Evolutionary conservation across 176 grass and related monocot genomes (phyloP).

Genomic region (Phyllostachys edulis): DNA sequence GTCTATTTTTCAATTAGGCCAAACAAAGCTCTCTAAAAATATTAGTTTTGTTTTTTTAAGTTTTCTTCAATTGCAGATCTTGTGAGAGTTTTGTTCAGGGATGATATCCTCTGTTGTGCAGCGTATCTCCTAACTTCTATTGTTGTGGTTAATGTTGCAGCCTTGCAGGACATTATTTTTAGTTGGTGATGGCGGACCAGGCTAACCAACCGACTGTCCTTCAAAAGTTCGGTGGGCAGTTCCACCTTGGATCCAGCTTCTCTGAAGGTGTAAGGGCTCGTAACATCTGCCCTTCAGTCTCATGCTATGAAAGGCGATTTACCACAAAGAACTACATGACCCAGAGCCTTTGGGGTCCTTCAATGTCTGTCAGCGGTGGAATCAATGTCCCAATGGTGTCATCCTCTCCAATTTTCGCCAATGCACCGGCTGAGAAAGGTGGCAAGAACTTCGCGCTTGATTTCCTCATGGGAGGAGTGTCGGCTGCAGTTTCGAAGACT

Average conservation of each 20-base stretch:
- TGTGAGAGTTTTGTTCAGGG: neutral
- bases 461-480: constrained; percentile 95
- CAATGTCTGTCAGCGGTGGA: constrained; percentile 39
- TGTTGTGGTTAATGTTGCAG: constrained; percentile 18
- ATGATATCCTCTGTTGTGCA: neutral
- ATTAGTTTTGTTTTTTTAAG: neutral
- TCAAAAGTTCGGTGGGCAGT: constrained; percentile 64
- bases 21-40: neutral
- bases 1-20: neutral
- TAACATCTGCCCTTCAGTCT: constrained; percentile 46
- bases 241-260: constrained; percentile 65
- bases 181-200: constrained; percentile 66
- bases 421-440: constrained; percentile 74
- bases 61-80: neutral
- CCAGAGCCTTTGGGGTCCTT: constrained; percentile 31
- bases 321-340: constrained; percentile 47
- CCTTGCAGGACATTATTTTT: constrained; percentile 36
- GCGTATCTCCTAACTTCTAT: neutral
- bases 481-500: constrained; percentile 92
- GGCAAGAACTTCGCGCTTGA: constrained; percentile 62
- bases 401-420: constrained; percentile 58
- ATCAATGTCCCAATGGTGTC: constrained; percentile 38
- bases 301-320: constrained; percentile 51
- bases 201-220: constrained; percentile 63
- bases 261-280: constrained; percentile 47